Conservation (phyloP, 1,284 basidiomycete species). For the Ustilago nuda region DNA sequence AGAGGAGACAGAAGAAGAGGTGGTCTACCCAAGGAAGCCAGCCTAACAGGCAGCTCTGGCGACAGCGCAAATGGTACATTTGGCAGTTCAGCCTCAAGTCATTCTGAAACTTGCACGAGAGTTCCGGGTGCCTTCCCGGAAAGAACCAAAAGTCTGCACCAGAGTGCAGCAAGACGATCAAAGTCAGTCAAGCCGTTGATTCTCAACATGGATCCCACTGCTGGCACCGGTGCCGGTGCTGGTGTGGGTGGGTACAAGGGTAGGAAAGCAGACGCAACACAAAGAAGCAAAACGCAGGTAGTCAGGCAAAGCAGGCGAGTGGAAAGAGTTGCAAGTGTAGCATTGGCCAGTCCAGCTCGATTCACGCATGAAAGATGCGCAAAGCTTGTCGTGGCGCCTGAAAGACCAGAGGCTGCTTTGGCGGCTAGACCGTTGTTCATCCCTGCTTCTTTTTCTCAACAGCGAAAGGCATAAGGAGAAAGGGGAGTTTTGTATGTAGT, state of each 20-base stretch:
- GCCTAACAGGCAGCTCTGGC: not conserved
- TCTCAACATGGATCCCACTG: conserved; percentile 6
- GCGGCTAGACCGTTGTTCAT: conserved; percentile 20
- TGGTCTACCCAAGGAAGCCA: conserved; percentile 9
- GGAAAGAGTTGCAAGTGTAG: not conserved
- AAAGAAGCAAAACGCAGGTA: not conserved
- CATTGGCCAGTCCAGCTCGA: conserved; percentile 18
- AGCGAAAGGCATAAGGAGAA: not conserved
- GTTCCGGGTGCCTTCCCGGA: conserved; percentile 24
- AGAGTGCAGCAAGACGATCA: not conserved
- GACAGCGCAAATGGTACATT: conserved; percentile 21
- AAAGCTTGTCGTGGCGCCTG: not conserved
- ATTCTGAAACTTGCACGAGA: not conserved
- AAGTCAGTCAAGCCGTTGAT: conserved; percentile 17
- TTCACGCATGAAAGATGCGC: conserved; percentile 8
- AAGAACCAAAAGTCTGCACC: conserved; percentile 19
- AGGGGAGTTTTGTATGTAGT: not conserved
- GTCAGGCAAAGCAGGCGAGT: not conserved
- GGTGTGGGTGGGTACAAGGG: conserved; percentile 14
- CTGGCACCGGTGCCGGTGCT: too few species aligned
- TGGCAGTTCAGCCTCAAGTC: not conserved
- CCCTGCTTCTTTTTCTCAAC: conserved; percentile 26
- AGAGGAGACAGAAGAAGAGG: not conserved
- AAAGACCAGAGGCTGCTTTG: conserved; percentile 10
- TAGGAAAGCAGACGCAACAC: not conserved